These are phyloP conservation scores for Elsinoe necatrix DNA, from an alignment of 2,329 filamentous ascomycete genomes.

Conservation along the genomic window DNA sequence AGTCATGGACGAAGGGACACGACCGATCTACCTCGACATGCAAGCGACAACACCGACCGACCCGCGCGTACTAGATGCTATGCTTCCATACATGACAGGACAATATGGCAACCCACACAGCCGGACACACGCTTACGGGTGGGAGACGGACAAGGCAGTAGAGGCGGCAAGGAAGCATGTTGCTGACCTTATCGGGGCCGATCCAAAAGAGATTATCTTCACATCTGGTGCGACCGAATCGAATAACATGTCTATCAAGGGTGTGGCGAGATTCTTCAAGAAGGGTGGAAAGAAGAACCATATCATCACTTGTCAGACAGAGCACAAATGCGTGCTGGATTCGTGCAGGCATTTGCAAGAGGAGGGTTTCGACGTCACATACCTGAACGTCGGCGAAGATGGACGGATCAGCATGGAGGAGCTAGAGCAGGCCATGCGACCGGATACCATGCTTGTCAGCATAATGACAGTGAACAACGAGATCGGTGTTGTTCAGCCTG, in stretches of 20 bases:
- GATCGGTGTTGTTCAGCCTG: constrained; percentile 95
- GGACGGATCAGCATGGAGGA: constrained; percentile 79
- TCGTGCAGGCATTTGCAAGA: constrained; percentile 95
- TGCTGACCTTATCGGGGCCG: constrained; percentile 80
- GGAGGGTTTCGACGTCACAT: constrained; percentile 95
- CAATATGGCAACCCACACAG: constrained; percentile 97
- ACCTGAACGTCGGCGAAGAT: constrained; percentile 78
- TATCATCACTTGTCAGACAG: constrained; percentile 93
- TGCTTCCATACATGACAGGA: constrained; percentile 90
- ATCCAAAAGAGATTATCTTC: constrained; percentile 97
- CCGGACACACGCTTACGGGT: constrained; percentile 93
- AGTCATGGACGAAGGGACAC: constrained; percentile 81
- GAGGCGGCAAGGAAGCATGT: constrained; percentile 79
- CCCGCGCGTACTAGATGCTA: constrained; percentile 87
- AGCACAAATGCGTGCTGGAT: constrained; percentile 98
- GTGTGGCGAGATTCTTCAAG: constrained; percentile 91
- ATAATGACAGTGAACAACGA: constrained; percentile 99
- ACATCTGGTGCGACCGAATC: constrained; percentile 97
- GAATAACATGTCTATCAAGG: constrained; percentile 99
- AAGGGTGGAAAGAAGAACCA: constrained; percentile 94
- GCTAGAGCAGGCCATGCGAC: constrained; percentile 79
- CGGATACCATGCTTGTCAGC: constrained; percentile 85
- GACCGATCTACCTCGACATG: constrained; percentile 97
- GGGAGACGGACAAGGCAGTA: constrained; percentile 93
- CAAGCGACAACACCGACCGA: constrained; percentile 95